A percentile compares a stretch with the other conserved stretches of the same genome.
phyloP scores from a whole-genome alignment of 345 rosid genomes.

The Eucalyptus regnans region DNA sequence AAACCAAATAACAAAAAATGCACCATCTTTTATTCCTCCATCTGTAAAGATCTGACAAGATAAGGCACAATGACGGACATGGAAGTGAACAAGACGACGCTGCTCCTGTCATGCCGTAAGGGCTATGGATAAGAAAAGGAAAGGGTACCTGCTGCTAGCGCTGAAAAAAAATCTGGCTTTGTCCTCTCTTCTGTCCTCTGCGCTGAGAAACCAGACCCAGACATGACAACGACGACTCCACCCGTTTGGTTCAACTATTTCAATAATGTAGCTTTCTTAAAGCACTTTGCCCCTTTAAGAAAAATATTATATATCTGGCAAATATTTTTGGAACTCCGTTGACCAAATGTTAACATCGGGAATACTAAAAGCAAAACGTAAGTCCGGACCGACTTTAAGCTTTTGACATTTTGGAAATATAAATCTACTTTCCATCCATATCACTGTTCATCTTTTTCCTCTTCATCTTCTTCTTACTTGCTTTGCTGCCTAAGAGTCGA shows the following conservation, averaged over 20 bases:
- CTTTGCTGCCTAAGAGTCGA: fast-evolving
- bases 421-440: fast-evolving
- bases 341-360: fast-evolving
- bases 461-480: too few relatives aligned
- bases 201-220: neutral
- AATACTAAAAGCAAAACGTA: too few relatives aligned
- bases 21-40: neutral
- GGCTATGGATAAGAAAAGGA: neutral
- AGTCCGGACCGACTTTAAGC: fast-evolving
- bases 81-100: neutral
- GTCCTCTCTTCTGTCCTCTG: neutral
- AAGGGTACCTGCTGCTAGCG: neutral
- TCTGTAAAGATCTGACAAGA: neutral
- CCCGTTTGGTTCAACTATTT: too few relatives aligned
- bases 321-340: too few relatives aligned
- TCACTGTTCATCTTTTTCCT: too few relatives aligned
- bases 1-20: neutral
- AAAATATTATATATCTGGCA: too few relatives aligned
- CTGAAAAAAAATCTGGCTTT: neutral
- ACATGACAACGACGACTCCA: neutral
- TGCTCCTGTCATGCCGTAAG: neutral
- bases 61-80: neutral
- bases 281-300: too few relatives aligned
- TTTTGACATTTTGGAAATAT: too few relatives aligned
- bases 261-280: too few relatives aligned